phyloP scores from a whole-genome alignment of 2,329 filamentous ascomycete genomes.

The Sporothrix brasiliensis region DNA sequence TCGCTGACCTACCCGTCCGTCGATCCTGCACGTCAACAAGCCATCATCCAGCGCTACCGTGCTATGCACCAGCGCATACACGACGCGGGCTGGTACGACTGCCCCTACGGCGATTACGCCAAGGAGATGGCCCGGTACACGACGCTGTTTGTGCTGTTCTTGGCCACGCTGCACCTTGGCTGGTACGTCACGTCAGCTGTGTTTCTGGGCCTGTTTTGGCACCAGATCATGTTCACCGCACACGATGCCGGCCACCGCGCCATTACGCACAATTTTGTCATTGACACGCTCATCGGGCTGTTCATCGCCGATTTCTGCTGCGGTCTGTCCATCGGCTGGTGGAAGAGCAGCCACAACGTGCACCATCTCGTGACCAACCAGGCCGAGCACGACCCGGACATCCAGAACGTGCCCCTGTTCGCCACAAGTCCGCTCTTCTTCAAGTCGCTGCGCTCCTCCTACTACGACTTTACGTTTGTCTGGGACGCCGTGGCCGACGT shows the following conservation, averaged over 20 bases:
- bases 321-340: conserved; percentile 68
- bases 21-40: conserved; percentile 56
- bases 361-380: conserved; percentile 69
- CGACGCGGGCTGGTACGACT: conserved; percentile 61
- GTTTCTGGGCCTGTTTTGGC: conserved; percentile 66
- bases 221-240: conserved; percentile 70
- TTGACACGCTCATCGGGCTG: conserved; percentile 63
- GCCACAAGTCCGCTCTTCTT: conserved; percentile 69
- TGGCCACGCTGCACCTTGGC: conserved; percentile 49
- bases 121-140: conserved; percentile 61
- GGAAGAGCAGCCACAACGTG: conserved; percentile 70
- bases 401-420: conserved; percentile 70
- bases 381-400: conserved; percentile 62
- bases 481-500: conserved; percentile 65
- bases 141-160: conserved; percentile 54
- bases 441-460: conserved; percentile 63
- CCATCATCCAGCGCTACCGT: conserved; percentile 60
- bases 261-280: conserved; percentile 62
- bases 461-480: conserved; percentile 66
- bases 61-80: conserved; percentile 58
- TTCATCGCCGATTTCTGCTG: conserved; percentile 68
- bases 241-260: conserved; percentile 67
- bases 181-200: conserved; percentile 63
- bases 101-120: conserved; percentile 60
- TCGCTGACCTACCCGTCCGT: conserved; percentile 54